Evolutionary conservation across 306 rosid species (phyloP).

Genomic region (Quercus mongolica): DNA sequence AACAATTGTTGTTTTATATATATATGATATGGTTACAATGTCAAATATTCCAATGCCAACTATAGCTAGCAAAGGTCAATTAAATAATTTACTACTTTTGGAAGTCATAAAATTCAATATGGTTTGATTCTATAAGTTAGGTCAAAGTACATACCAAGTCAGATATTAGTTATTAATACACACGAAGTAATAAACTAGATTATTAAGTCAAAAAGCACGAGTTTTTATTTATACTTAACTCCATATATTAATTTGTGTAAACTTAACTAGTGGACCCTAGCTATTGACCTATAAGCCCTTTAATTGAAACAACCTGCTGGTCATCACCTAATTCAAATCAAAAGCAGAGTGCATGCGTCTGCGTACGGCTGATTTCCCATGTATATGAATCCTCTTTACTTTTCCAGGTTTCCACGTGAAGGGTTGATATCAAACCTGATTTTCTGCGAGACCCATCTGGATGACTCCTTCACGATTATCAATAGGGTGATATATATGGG

Average conservation of each 20-base stretch:
- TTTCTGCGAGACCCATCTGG: constrained; percentile 95
- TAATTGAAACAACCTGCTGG: neutral
- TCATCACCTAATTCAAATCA: neutral
- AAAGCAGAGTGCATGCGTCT: neutral
- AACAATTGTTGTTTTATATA: neutral
- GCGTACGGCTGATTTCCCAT: constrained; percentile 2
- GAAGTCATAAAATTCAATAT: neutral
- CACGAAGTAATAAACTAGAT: neutral
- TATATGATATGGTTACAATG: neutral
- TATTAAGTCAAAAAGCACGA: constrained; percentile 18
- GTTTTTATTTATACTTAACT: neutral
- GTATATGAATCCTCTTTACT: too few species aligned
- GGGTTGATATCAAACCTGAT: constrained; percentile 47
- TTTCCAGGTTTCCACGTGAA: too few species aligned
- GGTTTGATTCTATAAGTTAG: constrained; percentile 1
- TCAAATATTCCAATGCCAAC: constrained; percentile 1
- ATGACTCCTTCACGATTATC: constrained; percentile 64
- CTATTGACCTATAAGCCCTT: constrained; percentile 11
- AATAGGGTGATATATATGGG: constrained; percentile 53
- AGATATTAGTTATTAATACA: neutral
- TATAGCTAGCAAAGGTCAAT: neutral
- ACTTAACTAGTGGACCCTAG: constrained; percentile 1
- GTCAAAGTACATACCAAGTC: neutral
- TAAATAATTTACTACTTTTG: neutral
- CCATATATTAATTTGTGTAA: neutral